phyloP scores from a whole-genome alignment of 169 alveolate species.

The Plasmodium relictum region DNA sequence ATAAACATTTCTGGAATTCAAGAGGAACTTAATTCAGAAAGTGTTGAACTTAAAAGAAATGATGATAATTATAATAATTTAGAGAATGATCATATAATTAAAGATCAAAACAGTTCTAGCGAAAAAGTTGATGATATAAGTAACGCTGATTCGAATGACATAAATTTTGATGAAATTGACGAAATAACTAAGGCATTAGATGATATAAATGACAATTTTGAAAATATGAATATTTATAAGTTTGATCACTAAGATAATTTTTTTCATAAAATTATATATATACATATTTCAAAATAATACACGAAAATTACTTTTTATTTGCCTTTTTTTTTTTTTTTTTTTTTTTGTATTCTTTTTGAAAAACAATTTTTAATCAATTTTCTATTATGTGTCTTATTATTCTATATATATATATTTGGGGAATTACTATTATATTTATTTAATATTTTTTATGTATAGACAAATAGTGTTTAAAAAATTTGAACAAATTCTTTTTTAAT shows the following conservation, averaged over 20 bases:
- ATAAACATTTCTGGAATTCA: neutral
- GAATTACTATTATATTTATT: neutral
- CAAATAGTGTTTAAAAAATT: neutral
- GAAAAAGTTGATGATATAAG: neutral
- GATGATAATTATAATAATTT: neutral
- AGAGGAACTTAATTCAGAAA: neutral
- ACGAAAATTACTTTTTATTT: neutral
- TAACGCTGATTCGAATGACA: constrained; percentile 40
- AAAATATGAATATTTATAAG: constrained; percentile 73
- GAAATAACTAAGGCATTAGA: constrained; percentile 74
- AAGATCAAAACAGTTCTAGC: neutral
- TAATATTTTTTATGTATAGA: neutral
- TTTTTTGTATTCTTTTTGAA: constrained; percentile 6
- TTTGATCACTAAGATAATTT: constrained; percentile 28
- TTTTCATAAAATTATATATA: neutral
- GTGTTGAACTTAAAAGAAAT: constrained; percentile 6
- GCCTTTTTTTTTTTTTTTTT: constrained; percentile 1
- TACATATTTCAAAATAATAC: no score
- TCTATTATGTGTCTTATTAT: neutral
- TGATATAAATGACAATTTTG: constrained; percentile 61
- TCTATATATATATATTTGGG: neutral
- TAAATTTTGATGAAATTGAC: constrained; percentile 68
- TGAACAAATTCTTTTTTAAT: neutral
- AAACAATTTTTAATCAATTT: neutral
- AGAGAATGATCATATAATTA: neutral